Evolutionary conservation across 2,329 filamentous ascomycete species (phyloP), one percentile per base, ranked within the genome.

Genomic region (Laburnicola sp.): DNA sequence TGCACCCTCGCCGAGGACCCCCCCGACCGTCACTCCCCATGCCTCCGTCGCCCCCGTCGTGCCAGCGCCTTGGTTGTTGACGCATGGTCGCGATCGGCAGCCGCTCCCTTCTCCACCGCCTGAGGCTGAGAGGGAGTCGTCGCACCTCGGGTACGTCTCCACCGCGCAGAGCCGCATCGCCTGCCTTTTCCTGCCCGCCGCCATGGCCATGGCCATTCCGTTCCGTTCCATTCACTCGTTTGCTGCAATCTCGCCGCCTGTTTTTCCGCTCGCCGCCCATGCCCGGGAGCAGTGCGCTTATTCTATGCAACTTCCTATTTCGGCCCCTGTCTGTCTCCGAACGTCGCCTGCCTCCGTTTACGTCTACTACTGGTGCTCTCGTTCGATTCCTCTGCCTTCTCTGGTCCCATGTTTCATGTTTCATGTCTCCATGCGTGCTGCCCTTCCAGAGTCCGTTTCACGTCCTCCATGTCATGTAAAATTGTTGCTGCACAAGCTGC

Each of bases 101-200:
- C 52, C 60, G 65, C 67, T 58, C 51, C 58, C 50, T 58, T 62
- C 60, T 64, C 65, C 69, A 69, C 68, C 62, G 58, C 62, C 66
- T 70, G 68, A 70, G 67, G 66, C 66, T 69, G 61, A 70, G 70
- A 65, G 57, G 53, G 56, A 62, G 57, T 60, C 59, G 65, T 70
- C 59, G 67, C 68, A 71, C 69, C 56, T 66, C 69, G 68, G 68
- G 69, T 72, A 72, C 58, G 68, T 70, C 61, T 56, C 56, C 55
- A 60, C 62, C 57, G 60, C 57, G 64, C 69, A 71, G 69, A 72
- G 69, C 68, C 68, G 66, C 51, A 55, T 48, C 39, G 6, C 22
- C 30, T 30, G 26, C 28, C 11, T 4, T n/a, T n/a, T 21, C 7
- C 51, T 49, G 46, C 37, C 16, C 46, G 43, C 45, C 44, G 36